Percentiles rank a stretch among this genome's conserved stretches.
Evolutionary conservation across 768 basidiomycete genomes (phyloP).

Genomic region (Xerocomus brunneocitrinus): DNA sequence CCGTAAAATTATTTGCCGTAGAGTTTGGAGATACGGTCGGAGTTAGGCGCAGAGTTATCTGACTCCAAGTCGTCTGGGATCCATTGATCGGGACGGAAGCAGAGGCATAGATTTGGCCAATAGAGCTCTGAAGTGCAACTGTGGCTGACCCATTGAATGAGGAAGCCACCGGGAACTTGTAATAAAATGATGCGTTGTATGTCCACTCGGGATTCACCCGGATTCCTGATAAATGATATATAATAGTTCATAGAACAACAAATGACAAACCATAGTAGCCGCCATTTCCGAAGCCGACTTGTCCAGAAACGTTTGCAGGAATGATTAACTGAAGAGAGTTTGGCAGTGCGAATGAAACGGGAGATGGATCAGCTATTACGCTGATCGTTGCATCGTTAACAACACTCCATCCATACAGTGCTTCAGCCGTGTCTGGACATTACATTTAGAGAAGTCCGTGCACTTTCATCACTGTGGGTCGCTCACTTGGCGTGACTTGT

Average conservation of each 20-base stretch:
- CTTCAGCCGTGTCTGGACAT: conserved; percentile 39
- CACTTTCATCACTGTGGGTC: neutral
- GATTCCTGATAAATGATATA: conserved; percentile 38
- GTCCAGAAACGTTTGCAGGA: conserved; percentile 35
- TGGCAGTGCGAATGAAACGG: conserved; percentile 54
- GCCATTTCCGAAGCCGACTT: conserved; percentile 50
- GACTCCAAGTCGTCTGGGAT: conserved; percentile 44
- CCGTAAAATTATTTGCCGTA: conserved; percentile 45
- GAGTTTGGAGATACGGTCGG: conserved; percentile 38
- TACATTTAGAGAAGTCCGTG: neutral
- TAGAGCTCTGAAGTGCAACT: conserved; percentile 41
- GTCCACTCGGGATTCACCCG: conserved; percentile 45
- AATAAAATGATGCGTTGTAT: conserved; percentile 59
- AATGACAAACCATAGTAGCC: conserved; percentile 48
- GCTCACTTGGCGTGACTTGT: conserved; percentile 48
- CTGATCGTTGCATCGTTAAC: conserved; percentile 40
- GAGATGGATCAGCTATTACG: conserved; percentile 46
- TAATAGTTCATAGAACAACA: neutral
- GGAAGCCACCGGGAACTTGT: conserved; percentile 44
- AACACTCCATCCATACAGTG: conserved; percentile 49
- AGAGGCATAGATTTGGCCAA: conserved; percentile 40
- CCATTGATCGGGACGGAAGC: conserved; percentile 35
- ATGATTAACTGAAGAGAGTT: conserved; percentile 52
- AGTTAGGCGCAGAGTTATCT: conserved; percentile 39
- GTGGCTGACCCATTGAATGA: conserved; percentile 38